Percentiles rank a stretch among this genome's conserved stretches.
Evolutionary conservation across 768 basidiomycete genomes (phyloP).

Genomic region (Tylopilus rubrobrunneus): DNA sequence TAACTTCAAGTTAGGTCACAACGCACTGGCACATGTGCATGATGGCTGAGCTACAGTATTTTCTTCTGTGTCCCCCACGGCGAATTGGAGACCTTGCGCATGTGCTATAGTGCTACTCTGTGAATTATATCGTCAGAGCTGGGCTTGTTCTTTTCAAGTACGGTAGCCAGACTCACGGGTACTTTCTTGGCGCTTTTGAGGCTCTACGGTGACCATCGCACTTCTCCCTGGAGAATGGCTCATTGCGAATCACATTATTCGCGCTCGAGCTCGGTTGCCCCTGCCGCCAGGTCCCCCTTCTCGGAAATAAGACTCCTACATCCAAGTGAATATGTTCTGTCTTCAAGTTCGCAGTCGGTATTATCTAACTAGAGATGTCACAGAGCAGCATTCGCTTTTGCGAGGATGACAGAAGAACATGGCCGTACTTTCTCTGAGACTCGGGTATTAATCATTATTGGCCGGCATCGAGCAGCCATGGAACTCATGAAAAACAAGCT

Average conservation of each 20-base stretch:
- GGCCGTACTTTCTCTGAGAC: conserved; percentile 50
- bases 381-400: conserved; percentile 33
- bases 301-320: conserved; percentile 10
- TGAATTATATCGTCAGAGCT: no score
- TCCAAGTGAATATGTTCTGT: neutral
- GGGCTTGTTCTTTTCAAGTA: no score
- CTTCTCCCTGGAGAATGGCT: neutral
- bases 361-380: neutral
- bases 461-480: conserved; percentile 30
- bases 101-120: no score
- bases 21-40: no score
- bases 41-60: no score
- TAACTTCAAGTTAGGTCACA: no score
- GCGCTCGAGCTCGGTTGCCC: neutral
- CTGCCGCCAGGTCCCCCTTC: conserved; percentile 15
- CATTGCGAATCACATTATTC: neutral
- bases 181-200: no score
- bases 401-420: conserved; percentile 55
- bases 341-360: no score
- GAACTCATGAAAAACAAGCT: conserved; percentile 41
- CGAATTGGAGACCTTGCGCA: no score
- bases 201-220: no score
- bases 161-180: no score
- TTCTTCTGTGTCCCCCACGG: no score
- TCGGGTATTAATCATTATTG: conserved; percentile 17